Evolutionary conservation across 2,329 filamentous ascomycete genomes (phyloP).

Genomic region (Alternaria sp.): DNA sequence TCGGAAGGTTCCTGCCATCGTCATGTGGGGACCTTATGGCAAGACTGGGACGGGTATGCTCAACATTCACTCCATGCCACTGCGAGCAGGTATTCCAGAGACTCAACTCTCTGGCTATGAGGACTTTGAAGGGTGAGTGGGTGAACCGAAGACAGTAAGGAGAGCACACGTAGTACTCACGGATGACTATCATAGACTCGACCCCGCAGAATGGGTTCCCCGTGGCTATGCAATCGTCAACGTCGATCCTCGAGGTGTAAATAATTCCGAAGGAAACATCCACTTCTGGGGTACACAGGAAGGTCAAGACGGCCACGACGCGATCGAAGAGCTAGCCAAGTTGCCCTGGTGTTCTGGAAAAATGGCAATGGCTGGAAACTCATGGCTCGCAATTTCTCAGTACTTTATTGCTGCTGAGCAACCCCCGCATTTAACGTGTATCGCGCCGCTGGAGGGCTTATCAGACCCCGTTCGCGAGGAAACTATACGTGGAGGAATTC

Average conservation of each 20-base stretch:
- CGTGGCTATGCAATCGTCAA: slow-evolving; percentile 45
- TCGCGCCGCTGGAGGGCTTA: slow-evolving; percentile 59
- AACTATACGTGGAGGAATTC: background rate
- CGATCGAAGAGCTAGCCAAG: slow-evolving; percentile 48
- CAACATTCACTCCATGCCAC: background rate
- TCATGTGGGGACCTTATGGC: slow-evolving; percentile 56
- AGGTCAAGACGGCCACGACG: slow-evolving; percentile 56
- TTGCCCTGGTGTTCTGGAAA: slow-evolving; percentile 56
- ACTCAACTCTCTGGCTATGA: slow-evolving; percentile 33
- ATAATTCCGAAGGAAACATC: slow-evolving; percentile 35
- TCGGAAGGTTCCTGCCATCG: slow-evolving; percentile 51
- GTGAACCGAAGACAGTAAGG: background rate
- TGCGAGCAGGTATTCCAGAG: slow-evolving; percentile 1
- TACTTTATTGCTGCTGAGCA: slow-evolving; percentile 54
- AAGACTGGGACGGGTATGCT: slow-evolving; percentile 41
- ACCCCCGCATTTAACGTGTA: slow-evolving; percentile 52
- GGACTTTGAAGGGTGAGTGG: slow-evolving; percentile 49
- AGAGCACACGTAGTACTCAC: background rate
- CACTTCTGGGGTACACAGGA: slow-evolving; percentile 30
- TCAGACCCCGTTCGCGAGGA: slow-evolving; percentile 20
- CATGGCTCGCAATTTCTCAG: slow-evolving; percentile 52
- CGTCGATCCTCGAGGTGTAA: slow-evolving; percentile 35
- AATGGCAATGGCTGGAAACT: slow-evolving; percentile 56
- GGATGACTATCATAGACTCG: slow-evolving; percentile 23
- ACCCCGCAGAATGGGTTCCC: slow-evolving; percentile 47